phyloP scores from a whole-genome alignment of 306 rosid genomes.

The Prunus mira region DNA sequence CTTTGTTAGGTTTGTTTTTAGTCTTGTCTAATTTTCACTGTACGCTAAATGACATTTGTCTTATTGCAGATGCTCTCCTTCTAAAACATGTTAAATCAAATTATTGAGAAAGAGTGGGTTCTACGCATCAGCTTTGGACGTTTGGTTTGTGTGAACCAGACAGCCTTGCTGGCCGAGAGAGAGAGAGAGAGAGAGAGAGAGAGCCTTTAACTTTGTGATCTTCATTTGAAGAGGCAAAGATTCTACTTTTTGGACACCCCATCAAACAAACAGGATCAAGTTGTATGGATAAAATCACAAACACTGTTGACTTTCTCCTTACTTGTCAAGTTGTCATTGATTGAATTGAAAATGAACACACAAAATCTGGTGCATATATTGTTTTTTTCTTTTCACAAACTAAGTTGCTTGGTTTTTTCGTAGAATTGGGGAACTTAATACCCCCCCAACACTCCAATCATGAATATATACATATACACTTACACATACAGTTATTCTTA shows the following conservation, averaged over 20 bases:
- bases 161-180: not conserved
- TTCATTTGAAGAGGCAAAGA: not conserved
- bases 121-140: not conserved
- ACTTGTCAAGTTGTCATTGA: not conserved
- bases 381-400: too few relatives aligned
- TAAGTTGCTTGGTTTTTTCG: not conserved
- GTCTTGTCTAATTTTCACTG: conserved; percentile 8
- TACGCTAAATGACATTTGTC: not conserved
- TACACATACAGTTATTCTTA: too few relatives aligned
- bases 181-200: not conserved
- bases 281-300: not conserved
- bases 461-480: too few relatives aligned
- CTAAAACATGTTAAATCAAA: not conserved
- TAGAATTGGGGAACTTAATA: too few relatives aligned
- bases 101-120: conserved; percentile 3
- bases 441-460: too few relatives aligned
- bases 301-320: not conserved
- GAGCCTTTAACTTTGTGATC: not conserved
- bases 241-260: not conserved
- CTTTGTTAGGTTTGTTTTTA: conserved; percentile 7
- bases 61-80: not conserved
- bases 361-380: too few relatives aligned
- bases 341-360: not conserved
- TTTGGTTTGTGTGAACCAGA: not conserved
- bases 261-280: not conserved